phyloP scores from a whole-genome alignment of 306 rosid species.

The Macrotyloma uniflorum region DNA sequence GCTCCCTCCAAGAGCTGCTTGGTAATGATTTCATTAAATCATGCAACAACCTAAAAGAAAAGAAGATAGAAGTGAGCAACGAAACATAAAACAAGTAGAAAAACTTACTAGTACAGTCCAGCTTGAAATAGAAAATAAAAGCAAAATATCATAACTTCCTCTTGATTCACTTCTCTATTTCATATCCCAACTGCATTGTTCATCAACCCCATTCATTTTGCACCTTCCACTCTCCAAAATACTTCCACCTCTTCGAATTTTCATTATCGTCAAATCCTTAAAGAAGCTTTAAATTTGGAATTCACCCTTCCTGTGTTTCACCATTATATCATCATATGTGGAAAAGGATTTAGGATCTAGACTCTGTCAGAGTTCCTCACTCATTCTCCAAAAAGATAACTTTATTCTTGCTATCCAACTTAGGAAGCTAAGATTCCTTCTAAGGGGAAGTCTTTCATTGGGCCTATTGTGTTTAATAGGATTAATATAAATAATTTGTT shows the following conservation, averaged over 20 bases:
- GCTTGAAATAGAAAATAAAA: slow-evolving; percentile 19
- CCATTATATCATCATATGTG: not conserved
- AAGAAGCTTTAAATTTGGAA: slow-evolving; percentile 7
- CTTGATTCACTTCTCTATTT: slow-evolving; percentile 24
- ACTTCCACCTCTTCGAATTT: not conserved
- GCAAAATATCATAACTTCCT: slow-evolving; percentile 27
- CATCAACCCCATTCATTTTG: slow-evolving; percentile 5
- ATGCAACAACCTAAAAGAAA: slow-evolving; percentile 78
- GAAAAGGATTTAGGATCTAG: slow-evolving; percentile 14
- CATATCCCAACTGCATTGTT: not conserved
- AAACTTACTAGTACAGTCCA: slow-evolving; percentile 11
- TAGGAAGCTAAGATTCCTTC: not conserved
- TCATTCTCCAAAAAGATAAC: not conserved
- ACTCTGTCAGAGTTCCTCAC: not conserved
- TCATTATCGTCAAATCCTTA: slow-evolving; percentile 13
- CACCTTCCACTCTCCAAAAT: slow-evolving; percentile 6
- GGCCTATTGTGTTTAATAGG: not conserved
- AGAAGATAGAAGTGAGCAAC: slow-evolving; percentile 14
- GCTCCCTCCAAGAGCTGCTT: slow-evolving; percentile 91
- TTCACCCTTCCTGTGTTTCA: slow-evolving; percentile 7
- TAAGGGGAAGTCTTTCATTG: slow-evolving; percentile 2
- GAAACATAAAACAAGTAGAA: slow-evolving; percentile 8
- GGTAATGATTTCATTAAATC: slow-evolving; percentile 90
- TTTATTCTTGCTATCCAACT: slow-evolving; percentile 12
- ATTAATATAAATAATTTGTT: not conserved